Conservation (phyloP, 495 filamentous ascomycete genomes). For the Lentithecium fluviatile region DNA sequence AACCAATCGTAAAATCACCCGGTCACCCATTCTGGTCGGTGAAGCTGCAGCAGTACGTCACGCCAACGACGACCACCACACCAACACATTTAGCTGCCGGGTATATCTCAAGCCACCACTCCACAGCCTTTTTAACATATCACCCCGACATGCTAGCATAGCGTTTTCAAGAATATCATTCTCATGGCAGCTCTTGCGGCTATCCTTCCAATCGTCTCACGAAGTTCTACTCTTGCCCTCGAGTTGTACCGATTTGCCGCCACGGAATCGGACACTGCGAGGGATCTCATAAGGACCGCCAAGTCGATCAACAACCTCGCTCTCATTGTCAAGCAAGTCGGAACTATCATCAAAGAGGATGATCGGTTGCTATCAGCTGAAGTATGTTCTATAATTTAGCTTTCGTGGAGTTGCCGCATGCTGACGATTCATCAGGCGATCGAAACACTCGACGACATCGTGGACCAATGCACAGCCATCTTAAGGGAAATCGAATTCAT, state of each 20-base stretch:
- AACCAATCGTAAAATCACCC: not conserved
- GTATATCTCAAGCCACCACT: slow-evolving; percentile 1
- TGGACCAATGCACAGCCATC: slow-evolving; percentile 24
- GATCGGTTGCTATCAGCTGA: slow-evolving; percentile 26
- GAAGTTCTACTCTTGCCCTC: slow-evolving; percentile 20
- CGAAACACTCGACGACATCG: slow-evolving; percentile 22
- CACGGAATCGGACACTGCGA: slow-evolving; percentile 2
- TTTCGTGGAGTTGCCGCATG: not conserved
- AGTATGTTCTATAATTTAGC: slow-evolving; percentile 8
- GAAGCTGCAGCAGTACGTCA: not conserved
- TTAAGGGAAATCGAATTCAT: slow-evolving; percentile 18
- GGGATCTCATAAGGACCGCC: slow-evolving; percentile 18
- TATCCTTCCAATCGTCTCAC: slow-evolving; percentile 15
- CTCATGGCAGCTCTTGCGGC: slow-evolving; percentile 26
- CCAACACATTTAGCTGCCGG: not conserved
- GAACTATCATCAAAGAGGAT: slow-evolving; percentile 24
- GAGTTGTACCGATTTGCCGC: slow-evolving; percentile 19
- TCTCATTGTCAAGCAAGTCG: slow-evolving; percentile 29
- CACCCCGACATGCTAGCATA: not conserved
- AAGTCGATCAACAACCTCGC: slow-evolving; percentile 28
- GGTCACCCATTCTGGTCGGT: not conserved
- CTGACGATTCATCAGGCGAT: slow-evolving; percentile 19
- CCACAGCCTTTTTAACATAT: not conserved
- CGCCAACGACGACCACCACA: not conserved
- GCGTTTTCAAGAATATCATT: not conserved